Base-by-base conservation (phyloP, 352 stramenopile genomes). In the Pythium phragmiticola region DNA sequence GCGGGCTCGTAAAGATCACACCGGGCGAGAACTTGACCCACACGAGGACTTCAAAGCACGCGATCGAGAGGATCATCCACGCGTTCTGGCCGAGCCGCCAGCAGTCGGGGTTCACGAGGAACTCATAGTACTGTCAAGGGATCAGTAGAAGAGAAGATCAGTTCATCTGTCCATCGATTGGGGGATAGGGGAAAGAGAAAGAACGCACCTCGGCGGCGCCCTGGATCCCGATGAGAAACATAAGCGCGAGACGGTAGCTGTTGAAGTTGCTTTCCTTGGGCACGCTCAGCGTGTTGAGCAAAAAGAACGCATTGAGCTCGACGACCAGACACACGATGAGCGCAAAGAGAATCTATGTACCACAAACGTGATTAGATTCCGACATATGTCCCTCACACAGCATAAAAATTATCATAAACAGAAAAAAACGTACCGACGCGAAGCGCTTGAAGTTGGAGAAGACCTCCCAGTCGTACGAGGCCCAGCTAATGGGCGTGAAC, bases 281-380 rank as follows among this genome's bases (percentile, higher is more conserved):
- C 47, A 97, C 89, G 33, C 78, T 84, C 33, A 97, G 71, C 19
- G 89, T 92, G 50, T 88, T 95, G 33, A 97, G 75, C 60, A 98
- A 70, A 68, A 98, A 97, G 73, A 98, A 98, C 13, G 92, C 92
- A 72, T 98, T 98, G 28, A 98, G 72, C 72, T 98, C 92, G 3
- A 88, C 88, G 11, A 96, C 60, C 0, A 94, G 68, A 57, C 82
- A 92, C 64, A 97, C 70, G n/a, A 96, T 64, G 49, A 98, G 73
- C 0, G 89, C 80, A 47, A 97, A 88, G 19, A 97, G 58, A 45
- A 96, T 79, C 65, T 89, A 74, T 37, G 48, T 23, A 43, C 16
- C 7, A 45, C 33, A 55, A 30, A 39, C 34, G 34, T 39, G 34
- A 39, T 39, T 39, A 39, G 34, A 39, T 23, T 26, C 36, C 46